phyloP scores from a whole-genome alignment of 2,329 filamentous ascomycete species.

The Calonectria pauciramosa region DNA sequence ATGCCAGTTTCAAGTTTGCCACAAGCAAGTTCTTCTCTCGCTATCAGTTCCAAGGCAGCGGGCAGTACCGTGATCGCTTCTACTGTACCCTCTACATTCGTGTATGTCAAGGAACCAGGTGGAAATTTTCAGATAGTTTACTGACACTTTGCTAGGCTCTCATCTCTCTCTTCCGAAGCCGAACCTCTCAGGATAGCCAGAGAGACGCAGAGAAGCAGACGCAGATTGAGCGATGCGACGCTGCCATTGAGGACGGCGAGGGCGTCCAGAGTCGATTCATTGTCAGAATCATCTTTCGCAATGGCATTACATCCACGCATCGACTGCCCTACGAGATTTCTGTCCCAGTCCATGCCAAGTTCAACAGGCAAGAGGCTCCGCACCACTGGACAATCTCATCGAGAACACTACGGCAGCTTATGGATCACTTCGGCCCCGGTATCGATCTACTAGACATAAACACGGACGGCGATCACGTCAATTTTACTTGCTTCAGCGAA shows the following conservation, averaged over 20 bases:
- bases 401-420: constrained; percentile 78
- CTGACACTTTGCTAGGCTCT: constrained; percentile 64
- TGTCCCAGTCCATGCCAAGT: constrained; percentile 82
- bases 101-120: constrained; percentile 54
- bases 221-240: constrained; percentile 80
- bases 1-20: constrained; percentile 79
- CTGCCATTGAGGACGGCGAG: constrained; percentile 79
- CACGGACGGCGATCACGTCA: constrained; percentile 78
- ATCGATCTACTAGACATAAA: constrained; percentile 87
- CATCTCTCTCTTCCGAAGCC: constrained; percentile 80
- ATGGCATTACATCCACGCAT: constrained; percentile 84
- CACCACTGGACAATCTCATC: constrained; percentile 83
- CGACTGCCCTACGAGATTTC: constrained; percentile 81
- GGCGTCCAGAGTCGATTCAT: constrained; percentile 81
- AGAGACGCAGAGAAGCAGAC: constrained; percentile 74
- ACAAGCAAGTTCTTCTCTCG: constrained; percentile 78
- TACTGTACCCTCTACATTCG: constrained; percentile 82
- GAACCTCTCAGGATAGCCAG: constrained; percentile 70
- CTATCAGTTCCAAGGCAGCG: constrained; percentile 74
- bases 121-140: background rate
- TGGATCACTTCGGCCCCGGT: constrained; percentile 85
- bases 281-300: constrained; percentile 80
- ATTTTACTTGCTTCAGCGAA: constrained; percentile 86
- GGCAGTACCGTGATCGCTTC: constrained; percentile 71
- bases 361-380: constrained; percentile 74